phyloP scores from a whole-genome alignment of 352 stramenopile genomes.

The Halophytophthora polymorphica region DNA sequence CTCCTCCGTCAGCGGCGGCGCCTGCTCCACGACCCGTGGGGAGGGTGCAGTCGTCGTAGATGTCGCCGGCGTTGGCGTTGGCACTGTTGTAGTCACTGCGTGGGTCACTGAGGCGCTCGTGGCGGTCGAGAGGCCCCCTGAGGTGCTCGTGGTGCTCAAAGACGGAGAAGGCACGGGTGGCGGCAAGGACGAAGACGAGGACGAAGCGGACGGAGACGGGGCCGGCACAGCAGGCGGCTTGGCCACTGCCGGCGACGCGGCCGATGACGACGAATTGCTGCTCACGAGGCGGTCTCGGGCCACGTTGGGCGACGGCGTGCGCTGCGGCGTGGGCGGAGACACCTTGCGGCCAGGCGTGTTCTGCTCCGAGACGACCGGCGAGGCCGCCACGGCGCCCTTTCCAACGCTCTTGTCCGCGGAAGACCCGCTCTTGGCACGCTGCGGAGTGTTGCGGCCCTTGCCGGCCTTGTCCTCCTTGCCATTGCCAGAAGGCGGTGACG shows the following conservation, averaged over 20 bases:
- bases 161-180: slow-evolving; percentile 25
- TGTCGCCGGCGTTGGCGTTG: slow-evolving; percentile 22
- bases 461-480: slow-evolving; percentile 49
- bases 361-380: slow-evolving; percentile 30
- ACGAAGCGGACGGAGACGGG: slow-evolving; percentile 24
- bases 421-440: slow-evolving; percentile 44
- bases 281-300: slow-evolving; percentile 18
- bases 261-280: slow-evolving; percentile 31
- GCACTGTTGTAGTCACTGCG: slow-evolving; percentile 10
- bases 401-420: slow-evolving; percentile 29
- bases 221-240: slow-evolving; percentile 17
- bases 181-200: slow-evolving; percentile 22
- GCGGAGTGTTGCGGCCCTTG: slow-evolving; percentile 49
- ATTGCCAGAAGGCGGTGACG: slow-evolving; percentile 25
- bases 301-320: slow-evolving; percentile 33
- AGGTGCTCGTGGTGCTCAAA: slow-evolving; percentile 6
- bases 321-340: slow-evolving; percentile 33
- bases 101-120: slow-evolving; percentile 13
- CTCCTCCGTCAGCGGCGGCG: slow-evolving; percentile 67
- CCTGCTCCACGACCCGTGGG: slow-evolving; percentile 31
- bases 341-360: slow-evolving; percentile 29
- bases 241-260: slow-evolving; percentile 31
- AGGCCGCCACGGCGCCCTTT: slow-evolving; percentile 28
- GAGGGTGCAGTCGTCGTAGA: slow-evolving; percentile 1
- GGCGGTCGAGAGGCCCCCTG: slow-evolving; percentile 5